Evolutionary conservation across 345 rosid genomes (phyloP).

Genomic region (Acer campestre): DNA sequence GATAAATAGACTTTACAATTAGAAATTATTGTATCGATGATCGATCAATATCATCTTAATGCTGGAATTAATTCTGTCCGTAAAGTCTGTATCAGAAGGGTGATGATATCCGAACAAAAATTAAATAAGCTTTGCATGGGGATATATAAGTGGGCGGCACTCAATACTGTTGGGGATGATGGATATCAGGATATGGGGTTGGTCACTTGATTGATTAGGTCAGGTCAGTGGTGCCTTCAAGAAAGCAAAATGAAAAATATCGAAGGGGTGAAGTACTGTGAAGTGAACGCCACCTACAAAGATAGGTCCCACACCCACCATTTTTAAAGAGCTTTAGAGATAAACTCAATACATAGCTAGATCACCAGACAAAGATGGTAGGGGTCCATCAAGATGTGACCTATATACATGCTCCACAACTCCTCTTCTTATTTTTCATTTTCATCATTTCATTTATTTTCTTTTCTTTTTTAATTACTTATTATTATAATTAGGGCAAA

Average conservation of each 20-base stretch:
- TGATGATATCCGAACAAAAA: too few relatives aligned
- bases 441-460: not conserved
- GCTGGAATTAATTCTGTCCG: too few relatives aligned
- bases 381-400: conserved; percentile 35
- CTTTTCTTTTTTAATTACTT: not conserved
- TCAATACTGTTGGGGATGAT: too few relatives aligned
- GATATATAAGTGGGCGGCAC: not conserved
- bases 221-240: not conserved
- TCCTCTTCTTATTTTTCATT: not conserved
- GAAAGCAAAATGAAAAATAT: not conserved
- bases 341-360: not conserved
- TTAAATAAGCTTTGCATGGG: too few relatives aligned
- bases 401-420: conserved; percentile 23
- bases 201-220: not conserved
- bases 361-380: not conserved
- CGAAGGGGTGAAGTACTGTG: not conserved
- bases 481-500: too few relatives aligned
- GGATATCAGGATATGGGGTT: too few relatives aligned
- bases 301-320: conserved; percentile 1
- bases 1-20: too few relatives aligned
- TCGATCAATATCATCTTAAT: too few relatives aligned
- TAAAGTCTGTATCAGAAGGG: too few relatives aligned
- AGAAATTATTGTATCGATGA: too few relatives aligned
- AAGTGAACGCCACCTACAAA: conserved; percentile 14
- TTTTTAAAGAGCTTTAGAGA: not conserved